Evolutionary conservation across 371 early-diverging fungal species (phyloP), one percentile per base, ranked within the genome.

Genomic region (Actinomortierella wolfii): DNA sequence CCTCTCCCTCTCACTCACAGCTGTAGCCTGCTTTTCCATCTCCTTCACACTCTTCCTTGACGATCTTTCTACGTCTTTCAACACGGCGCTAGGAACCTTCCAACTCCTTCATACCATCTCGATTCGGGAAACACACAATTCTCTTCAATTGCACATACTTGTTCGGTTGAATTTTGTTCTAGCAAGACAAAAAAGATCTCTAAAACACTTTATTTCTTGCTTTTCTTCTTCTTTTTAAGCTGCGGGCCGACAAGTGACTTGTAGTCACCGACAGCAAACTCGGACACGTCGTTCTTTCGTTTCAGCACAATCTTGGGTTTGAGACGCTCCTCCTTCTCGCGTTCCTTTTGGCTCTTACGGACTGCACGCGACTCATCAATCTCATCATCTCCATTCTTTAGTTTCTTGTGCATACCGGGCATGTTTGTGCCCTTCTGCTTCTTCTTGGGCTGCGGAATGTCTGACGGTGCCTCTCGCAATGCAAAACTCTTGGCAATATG

Each of bases 401-500:
- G 11, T 11, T 34, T 34, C 34, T 34, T 34, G 11, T 34, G 4
- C 39, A 57, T 50, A 0, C 67, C 67, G n/a, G 59, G 55, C n/a
- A 58, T 60, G 24, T 53, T 41, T 2, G 34, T 77, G 69, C 44
- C 77, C 46, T 49, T 71, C 25, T 61, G 60, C 56, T 71, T 70
- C 73, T 71, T 71, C 57, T 71, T 71, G 28, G 73, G 66, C 54
- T 71, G 73, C 28, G 73, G 73, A 49, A 71, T 71, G 44, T 71
- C 73, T 21, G 73, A 71, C 0, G 73, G 73, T 8, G 73, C 73
- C 43, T 71, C 73, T 15, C 73, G 73, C 17, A 98, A 78, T 9
- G 86, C 95, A 86, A 98, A 98, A n/a, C 92, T 83, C 76, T 97
- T 97, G 47, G 98, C 97, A 56, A 93, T 77, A 67, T 98, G 99